Evolutionary conservation across 495 filamentous ascomycete species (phyloP).

Genomic region (Hypoxylon cercidicola): DNA sequence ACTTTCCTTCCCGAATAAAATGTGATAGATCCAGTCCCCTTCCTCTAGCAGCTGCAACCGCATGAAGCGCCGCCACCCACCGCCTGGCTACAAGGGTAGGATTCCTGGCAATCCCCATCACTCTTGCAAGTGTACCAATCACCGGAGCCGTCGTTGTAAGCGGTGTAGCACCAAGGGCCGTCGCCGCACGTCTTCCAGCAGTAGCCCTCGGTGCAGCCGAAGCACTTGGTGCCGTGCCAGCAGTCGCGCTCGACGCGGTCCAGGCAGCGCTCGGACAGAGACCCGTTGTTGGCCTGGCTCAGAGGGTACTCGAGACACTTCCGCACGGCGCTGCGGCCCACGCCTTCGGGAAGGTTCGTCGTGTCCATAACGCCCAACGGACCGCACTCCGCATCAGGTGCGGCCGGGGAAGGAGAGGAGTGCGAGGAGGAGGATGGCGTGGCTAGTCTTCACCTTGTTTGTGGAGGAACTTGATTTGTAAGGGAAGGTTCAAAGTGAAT

Average conservation of each 20-base stretch:
- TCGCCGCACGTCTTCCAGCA: slow-evolving; percentile 11
- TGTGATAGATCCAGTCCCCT: neutral
- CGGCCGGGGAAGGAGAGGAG: too few relatives aligned
- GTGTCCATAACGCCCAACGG: too few relatives aligned
- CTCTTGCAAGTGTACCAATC: slow-evolving; percentile 3
- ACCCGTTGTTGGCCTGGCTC: neutral
- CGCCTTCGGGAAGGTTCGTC: neutral
- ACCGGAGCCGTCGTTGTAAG: slow-evolving; percentile 2
- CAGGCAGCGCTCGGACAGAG: neutral
- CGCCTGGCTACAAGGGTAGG: neutral
- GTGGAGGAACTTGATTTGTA: too few relatives aligned
- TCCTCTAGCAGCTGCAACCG: slow-evolving; percentile 10
- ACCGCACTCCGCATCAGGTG: too few relatives aligned
- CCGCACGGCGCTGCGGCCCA: neutral
- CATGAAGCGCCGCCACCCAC: neutral
- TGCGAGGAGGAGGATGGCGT: too few relatives aligned
- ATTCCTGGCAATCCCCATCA: neutral
- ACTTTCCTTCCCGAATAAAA: neutral
- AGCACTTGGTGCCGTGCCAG: neutral
- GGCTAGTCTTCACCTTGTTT: too few relatives aligned
- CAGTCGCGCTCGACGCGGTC: slow-evolving; percentile 1
- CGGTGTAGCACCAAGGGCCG: slow-evolving; percentile 11
- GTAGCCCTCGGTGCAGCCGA: slow-evolving; percentile 6
- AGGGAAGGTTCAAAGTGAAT: too few relatives aligned
- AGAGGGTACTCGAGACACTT: slow-evolving; percentile 8